Conservation (phyloP, 2,329 filamentous ascomycete species). For the Clathrospora elynae region DNA sequence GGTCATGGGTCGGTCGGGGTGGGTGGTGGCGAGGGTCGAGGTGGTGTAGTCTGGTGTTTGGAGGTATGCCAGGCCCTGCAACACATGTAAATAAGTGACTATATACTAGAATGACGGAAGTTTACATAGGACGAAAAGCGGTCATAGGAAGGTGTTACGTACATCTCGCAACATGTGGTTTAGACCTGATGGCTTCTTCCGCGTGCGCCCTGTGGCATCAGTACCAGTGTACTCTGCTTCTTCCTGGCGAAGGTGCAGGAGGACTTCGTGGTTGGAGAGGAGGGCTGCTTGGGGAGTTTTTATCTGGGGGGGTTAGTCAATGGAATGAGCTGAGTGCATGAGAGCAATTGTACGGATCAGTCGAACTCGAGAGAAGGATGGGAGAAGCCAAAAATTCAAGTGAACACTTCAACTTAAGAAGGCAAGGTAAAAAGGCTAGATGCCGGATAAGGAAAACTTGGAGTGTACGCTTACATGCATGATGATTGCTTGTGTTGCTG, state of each 20-base stretch:
- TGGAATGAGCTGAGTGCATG: no score
- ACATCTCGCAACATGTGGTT: slow-evolving; percentile 69
- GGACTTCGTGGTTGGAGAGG: slow-evolving; percentile 75
- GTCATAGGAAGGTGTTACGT: slow-evolving; percentile 22
- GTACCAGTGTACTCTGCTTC: slow-evolving; percentile 42
- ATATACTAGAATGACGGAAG: no score
- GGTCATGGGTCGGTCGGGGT: slow-evolving; percentile 38
- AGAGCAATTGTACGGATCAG: no score
- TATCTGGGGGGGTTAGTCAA: slow-evolving; percentile 57
- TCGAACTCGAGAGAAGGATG: no score
- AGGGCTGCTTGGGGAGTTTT: slow-evolving; percentile 72
- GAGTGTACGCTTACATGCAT: background rate
- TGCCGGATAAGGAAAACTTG: no score
- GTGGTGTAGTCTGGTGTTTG: slow-evolving; percentile 36
- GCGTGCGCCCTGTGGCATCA: slow-evolving; percentile 34
- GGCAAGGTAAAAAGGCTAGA: no score
- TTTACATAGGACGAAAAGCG: no score
- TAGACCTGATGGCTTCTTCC: slow-evolving; percentile 58
- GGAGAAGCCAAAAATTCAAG: no score
- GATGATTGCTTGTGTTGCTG: background rate
- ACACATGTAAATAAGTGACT: no score
- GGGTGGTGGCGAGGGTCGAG: slow-evolving; percentile 18
- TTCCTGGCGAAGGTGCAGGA: slow-evolving; percentile 48
- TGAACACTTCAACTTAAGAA: no score
- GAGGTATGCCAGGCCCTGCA: slow-evolving; percentile 57